Evolutionary conservation across 192 early-diverging fungal species (phyloP).

Genomic region (Entophlyctis luteolus): DNA sequence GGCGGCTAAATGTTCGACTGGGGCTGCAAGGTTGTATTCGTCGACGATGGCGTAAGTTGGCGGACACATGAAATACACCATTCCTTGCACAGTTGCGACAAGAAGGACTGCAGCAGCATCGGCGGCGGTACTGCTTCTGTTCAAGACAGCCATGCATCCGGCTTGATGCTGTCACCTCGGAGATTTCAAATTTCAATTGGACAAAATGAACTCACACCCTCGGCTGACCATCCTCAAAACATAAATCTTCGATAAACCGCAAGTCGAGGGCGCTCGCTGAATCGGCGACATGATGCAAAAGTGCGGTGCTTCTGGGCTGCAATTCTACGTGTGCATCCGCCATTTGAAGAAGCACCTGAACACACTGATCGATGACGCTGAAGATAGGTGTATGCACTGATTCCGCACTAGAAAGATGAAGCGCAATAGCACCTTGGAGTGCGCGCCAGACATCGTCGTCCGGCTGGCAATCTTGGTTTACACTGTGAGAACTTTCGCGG

Average conservation of each 20-base stretch:
- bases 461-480: too few species aligned
- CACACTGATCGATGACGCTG: neutral
- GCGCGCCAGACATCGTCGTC: conserved; percentile 15
- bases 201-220: neutral
- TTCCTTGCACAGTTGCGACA: conserved; percentile 15
- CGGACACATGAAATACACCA: conserved; percentile 24
- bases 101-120: conserved; percentile 3
- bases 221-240: neutral
- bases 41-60: conserved; percentile 22
- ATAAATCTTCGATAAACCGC: neutral
- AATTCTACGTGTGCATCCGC: neutral
- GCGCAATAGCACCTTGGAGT: neutral
- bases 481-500: conserved; percentile 6
- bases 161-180: too few species aligned
- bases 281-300: neutral
- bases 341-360: neutral
- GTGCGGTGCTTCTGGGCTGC: neutral
- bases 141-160: conserved; percentile 11
- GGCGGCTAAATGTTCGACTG: neutral
- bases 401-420: too few species aligned
- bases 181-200: conserved; percentile 7
- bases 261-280: too few species aligned
- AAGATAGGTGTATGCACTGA: neutral
- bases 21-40: neutral
- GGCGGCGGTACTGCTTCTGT: neutral